Conservation (phyloP, 1,284 basidiomycete species). For the Puccinia polysora region DNA sequence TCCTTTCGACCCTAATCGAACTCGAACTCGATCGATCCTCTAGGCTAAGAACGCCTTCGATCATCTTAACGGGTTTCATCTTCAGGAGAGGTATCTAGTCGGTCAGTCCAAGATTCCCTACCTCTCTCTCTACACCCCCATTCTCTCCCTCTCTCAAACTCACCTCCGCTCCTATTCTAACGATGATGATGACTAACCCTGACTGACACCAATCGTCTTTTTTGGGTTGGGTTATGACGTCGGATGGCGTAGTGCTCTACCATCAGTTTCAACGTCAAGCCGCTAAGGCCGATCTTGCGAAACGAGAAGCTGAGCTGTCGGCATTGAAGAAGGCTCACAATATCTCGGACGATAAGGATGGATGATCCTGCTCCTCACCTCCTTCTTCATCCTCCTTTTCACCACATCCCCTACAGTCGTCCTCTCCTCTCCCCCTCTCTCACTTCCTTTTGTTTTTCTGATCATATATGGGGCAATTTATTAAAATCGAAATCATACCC, state of each 20-base stretch:
- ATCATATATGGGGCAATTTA: background rate
- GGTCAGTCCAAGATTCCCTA: constrained; percentile 48
- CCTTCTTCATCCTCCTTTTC: background rate
- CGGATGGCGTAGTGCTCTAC: constrained; percentile 66
- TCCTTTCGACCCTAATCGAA: no score
- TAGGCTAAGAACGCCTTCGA: constrained; percentile 81
- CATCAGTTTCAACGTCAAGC: constrained; percentile 96
- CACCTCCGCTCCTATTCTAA: no score
- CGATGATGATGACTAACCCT: no score
- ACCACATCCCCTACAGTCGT: background rate
- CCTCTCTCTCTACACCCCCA: background rate
- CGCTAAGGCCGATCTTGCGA: constrained; percentile 85
- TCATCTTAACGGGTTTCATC: constrained; percentile 94
- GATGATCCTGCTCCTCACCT: background rate
- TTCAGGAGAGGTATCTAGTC: constrained; percentile 90
- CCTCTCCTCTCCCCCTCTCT: background rate
- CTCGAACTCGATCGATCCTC: no score
- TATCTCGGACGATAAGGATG: constrained; percentile 50
- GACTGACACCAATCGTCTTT: no score
- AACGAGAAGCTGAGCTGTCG: constrained; percentile 82
- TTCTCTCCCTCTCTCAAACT: background rate
- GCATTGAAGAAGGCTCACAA: constrained; percentile 74
- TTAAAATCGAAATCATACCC: background rate
- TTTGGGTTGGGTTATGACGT: background rate
- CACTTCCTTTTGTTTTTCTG: background rate